Percentiles rank a stretch among this genome's conserved stretches.
These are phyloP conservation scores for Trypanosoma scelopori DNA, from an alignment of 208 protist species.

Conservation along the genomic window DNA sequence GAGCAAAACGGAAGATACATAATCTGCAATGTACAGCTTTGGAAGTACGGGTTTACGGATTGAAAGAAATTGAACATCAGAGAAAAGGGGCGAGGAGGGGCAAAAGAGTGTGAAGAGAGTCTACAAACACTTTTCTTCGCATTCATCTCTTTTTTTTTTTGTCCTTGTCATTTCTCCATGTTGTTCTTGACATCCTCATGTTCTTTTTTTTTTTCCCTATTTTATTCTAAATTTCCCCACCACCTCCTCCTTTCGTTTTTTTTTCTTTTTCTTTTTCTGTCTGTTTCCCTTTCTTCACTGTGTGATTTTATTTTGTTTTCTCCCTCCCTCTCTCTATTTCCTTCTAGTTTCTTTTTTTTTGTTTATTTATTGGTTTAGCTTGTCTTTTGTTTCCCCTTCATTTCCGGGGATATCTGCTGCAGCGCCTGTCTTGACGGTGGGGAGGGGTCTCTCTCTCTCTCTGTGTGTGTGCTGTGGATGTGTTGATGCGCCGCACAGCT, in stretches of 20 bases:
- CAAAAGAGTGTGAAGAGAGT: too few species aligned
- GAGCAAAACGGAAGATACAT: neutral
- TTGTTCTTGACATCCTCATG: conserved; percentile 13
- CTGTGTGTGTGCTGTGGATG: conserved; percentile 2
- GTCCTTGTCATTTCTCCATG: conserved; percentile 10
- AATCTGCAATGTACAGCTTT: conserved; percentile 18
- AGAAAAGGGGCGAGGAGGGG: conserved; percentile 7
- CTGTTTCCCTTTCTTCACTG: neutral
- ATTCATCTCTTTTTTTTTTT: conserved; percentile 6
- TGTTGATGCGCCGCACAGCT: conserved; percentile 35
- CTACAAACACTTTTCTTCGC: too few species aligned
- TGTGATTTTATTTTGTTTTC: neutral
- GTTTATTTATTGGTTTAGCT: neutral
- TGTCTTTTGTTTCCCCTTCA: conserved; percentile 4
- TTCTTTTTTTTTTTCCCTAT: conserved; percentile 16
- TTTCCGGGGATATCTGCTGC: too few species aligned
- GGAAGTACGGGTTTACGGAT: neutral
- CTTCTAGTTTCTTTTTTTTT: too few species aligned
- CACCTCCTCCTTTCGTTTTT: conserved; percentile 3
- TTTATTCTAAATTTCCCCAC: conserved; percentile 2
- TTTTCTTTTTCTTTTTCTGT: neutral
- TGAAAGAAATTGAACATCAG: neutral
- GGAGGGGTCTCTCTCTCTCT: neutral
- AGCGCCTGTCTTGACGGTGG: too few species aligned
- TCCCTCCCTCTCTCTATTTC: too few species aligned